These are phyloP conservation scores for Trichoderma aggressivum DNA, from an alignment of 2,329 filamentous ascomycete species.

Conservation along the genomic window DNA sequence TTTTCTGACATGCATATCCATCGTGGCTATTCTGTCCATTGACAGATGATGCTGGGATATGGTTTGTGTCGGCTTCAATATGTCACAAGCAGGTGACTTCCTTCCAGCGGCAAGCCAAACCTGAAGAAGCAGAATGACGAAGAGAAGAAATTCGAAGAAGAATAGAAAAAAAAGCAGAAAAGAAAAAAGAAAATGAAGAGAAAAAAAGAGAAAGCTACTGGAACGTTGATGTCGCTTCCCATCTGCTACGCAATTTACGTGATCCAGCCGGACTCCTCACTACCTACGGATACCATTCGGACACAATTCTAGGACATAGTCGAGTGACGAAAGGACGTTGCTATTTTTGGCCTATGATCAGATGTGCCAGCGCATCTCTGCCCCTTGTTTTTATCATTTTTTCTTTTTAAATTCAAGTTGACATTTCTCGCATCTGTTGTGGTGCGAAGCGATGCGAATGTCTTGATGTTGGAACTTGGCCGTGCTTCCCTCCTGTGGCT, in stretches of 20 bases:
- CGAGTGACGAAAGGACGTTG: not conserved
- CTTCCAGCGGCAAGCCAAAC: not conserved
- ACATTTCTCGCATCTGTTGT: not conserved
- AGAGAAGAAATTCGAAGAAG: not conserved
- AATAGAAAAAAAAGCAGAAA: not conserved
- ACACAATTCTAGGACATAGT: not conserved
- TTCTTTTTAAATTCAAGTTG: not conserved
- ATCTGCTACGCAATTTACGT: conserved; percentile 2
- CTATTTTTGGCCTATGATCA: not conserved
- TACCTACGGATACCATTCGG: not conserved
- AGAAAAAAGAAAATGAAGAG: not conserved
- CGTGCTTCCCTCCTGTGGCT: not conserved
- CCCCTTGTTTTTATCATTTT: not conserved
- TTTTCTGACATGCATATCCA: not conserved
- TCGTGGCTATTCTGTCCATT: not conserved
- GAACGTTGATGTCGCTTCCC: not conserved
- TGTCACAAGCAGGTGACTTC: not conserved
- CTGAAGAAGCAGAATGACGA: not conserved
- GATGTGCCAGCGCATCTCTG: not conserved
- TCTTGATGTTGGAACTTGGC: not conserved
- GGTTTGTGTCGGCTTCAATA: not conserved
- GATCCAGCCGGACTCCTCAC: not conserved
- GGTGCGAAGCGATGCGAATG: not conserved
- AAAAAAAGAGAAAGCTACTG: not conserved
- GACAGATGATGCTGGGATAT: not conserved